Percentiles rank a stretch among this genome's conserved stretches.
phyloP scores from a whole-genome alignment of 1,284 basidiomycete genomes.

The Irpex lacteus region DNA sequence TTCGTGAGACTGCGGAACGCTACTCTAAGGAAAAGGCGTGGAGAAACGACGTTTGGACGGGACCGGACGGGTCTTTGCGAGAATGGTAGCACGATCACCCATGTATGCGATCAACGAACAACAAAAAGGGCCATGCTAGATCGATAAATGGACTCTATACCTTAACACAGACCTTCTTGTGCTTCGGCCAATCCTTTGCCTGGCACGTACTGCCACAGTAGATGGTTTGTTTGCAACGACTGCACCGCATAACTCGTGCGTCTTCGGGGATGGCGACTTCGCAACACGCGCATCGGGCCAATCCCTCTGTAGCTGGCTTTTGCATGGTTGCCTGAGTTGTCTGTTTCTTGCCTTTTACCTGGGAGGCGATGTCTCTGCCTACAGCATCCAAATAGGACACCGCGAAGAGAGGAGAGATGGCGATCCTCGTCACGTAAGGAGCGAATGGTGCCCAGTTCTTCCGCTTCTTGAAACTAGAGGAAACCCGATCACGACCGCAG shows the following conservation, averaged over 20 bases:
- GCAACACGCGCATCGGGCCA: not conserved
- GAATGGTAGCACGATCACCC: constrained; percentile 43
- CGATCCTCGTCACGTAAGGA: constrained; percentile 43
- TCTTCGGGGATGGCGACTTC: not conserved
- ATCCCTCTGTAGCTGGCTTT: not conserved
- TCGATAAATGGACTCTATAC: not conserved
- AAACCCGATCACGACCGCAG: constrained; percentile 45
- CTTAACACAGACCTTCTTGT: constrained; percentile 9
- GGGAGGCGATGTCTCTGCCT: constrained; percentile 7
- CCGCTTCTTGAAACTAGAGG: constrained; percentile 28
- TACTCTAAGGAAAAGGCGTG: constrained; percentile 40
- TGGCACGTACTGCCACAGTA: constrained; percentile 20
- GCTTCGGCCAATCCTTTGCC: constrained; percentile 17
- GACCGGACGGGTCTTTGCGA: constrained; percentile 47
- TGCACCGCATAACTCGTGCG: constrained; percentile 8
- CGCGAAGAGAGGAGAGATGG: constrained; percentile 47
- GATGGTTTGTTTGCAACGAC: constrained; percentile 13
- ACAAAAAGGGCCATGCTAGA: not conserved
- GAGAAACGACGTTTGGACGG: constrained; percentile 65
- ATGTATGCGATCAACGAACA: not conserved
- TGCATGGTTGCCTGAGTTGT: not conserved
- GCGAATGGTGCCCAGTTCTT: constrained; percentile 33
- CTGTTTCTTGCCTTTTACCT: not conserved
- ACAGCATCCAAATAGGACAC: constrained; percentile 42
- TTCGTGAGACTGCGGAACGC: constrained; percentile 46